Base-by-base conservation (phyloP, 805 yeast species). In the Brettanomyces sp. region DNA sequence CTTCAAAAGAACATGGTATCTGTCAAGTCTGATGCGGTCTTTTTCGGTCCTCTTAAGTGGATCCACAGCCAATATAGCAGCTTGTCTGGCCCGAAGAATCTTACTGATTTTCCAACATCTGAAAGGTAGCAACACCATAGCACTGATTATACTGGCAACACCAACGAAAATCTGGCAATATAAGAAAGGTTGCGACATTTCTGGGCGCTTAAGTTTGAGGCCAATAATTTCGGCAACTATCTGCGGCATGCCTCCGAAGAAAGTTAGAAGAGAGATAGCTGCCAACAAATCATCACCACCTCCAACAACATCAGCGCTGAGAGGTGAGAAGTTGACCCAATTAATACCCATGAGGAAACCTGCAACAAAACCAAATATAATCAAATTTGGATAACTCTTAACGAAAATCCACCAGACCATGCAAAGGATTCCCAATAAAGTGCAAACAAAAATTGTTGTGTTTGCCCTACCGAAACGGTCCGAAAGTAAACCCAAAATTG, bases 141-240 rank as follows among this genome's bases (percentile, higher is more conserved):
- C 71, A n/a, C 62, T 62, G 18, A 72, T 56, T 47, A 72, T 73
- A 43, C 76, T 63, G 24, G 68, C 53, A 32, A 58, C 44, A 3
- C 81, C 83, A 7, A 77, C 75, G 55, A 78, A 77, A 2, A 79
- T 69, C 55, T 81, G 86, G 11, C 82, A 71, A 53, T 80, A 72
- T 21, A 76, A 59, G 52, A 72, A 83, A 2, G 86, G 85, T 42
- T 50, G 51, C n/a, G 45, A 23, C 33, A 36, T 24, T 13, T 54
- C 47, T 14, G 57, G 63, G 47, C 56, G 48, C 51, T 44, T 48
- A 34, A 65, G 43, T 25, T 54, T 52, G 22, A 65, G 54, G 4
- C 60, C 68, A 35, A 64, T 55, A 11, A 63, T 52, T 52, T 65
- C 69, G 1, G 65, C 60, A 13, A 58, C 56, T 5, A 62, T 39